Conservation (phyloP, 2,329 filamentous ascomycete species). For the Sporothrix phasma region DNA sequence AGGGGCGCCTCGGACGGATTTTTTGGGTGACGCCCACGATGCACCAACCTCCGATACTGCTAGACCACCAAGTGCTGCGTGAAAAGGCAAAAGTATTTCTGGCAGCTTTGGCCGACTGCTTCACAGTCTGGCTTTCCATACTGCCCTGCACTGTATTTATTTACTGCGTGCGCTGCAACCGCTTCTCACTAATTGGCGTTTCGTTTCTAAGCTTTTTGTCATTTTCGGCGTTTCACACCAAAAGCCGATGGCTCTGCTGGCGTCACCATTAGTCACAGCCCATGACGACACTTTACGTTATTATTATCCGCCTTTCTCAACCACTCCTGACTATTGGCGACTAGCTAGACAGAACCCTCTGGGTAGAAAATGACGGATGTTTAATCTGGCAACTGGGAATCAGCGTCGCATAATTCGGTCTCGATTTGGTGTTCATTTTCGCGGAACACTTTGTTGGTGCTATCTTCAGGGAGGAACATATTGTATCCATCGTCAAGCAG, state of each 20-base stretch:
- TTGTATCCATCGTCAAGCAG: slow-evolving; percentile 48
- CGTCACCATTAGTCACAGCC: not conserved
- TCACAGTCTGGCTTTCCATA: slow-evolving; percentile 37
- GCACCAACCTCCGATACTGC: slow-evolving; percentile 33
- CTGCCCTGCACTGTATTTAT: slow-evolving; percentile 36
- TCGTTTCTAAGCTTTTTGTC: slow-evolving; percentile 43
- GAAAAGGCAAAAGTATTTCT: slow-evolving; percentile 33
- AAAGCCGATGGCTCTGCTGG: not conserved
- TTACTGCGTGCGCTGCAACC: slow-evolving; percentile 25
- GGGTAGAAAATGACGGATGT: no score
- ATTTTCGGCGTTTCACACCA: not conserved
- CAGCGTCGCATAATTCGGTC: slow-evolving; percentile 44
- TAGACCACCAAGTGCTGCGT: not conserved
- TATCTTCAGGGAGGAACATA: slow-evolving; percentile 49
- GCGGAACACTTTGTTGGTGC: slow-evolving; percentile 37
- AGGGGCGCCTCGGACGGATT: slow-evolving; percentile 28
- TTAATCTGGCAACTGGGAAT: slow-evolving; percentile 46
- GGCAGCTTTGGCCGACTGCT: slow-evolving; percentile 47
- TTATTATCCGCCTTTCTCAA: no score
- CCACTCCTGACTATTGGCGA: no score
- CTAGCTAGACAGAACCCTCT: no score
- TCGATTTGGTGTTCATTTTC: slow-evolving; percentile 35
- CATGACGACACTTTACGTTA: slow-evolving; percentile 36
- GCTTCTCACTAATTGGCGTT: slow-evolving; percentile 39
- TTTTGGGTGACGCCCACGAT: slow-evolving; percentile 31